Evolutionary conservation across 805 yeast species (phyloP), one percentile per base, ranked within the genome.

Genomic region (Saturnispora gosingensis): DNA sequence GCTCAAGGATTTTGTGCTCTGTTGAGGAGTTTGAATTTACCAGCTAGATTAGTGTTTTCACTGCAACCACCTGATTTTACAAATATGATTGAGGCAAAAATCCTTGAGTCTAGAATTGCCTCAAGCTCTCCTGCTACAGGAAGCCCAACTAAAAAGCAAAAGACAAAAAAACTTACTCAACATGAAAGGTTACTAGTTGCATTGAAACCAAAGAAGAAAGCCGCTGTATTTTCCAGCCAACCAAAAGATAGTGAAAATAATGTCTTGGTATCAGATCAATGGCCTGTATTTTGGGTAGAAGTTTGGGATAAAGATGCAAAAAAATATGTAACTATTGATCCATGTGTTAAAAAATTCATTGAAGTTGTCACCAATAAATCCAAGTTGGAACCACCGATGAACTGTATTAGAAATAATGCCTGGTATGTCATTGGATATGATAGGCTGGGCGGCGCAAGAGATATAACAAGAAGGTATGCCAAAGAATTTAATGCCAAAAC

Each of bases 11-110:
- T 88, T 68, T 88, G 88, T 15, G 80, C 86, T 0, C 59, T 91
- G 1, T 64, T 88, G 43, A 68, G 98, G 56, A 73, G 93, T 1
- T 66, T 85, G 11, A 85, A 84, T 1, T 69, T 93, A 11, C 75
- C 81, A 42, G 82, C 91, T 0, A 71, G 99, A 44, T 67, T 93
- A 27, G 81, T 89, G 0, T 82, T 83, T 59, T 90, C 97, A 0
- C 61, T 90, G 32, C 99, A 93, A 62, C 93, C 97, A 0, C 90
- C 97, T 0, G 97, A 93, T 63, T 86, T 82, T 57, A 82, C 89
- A 0, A 68, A 68, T 51, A 56, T 62, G 48, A 55, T 63, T 27
- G 53, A 49, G 51, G 51, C 56, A 39, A 44, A 48, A 28, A 43
- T 43, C 7, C 16, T 36, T 10, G 24, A 43, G 16, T 15, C 25